phyloP scores from a whole-genome alignment of 192 early-diverging fungal genomes.

The Borealophlyctis nickersoniae region DNA sequence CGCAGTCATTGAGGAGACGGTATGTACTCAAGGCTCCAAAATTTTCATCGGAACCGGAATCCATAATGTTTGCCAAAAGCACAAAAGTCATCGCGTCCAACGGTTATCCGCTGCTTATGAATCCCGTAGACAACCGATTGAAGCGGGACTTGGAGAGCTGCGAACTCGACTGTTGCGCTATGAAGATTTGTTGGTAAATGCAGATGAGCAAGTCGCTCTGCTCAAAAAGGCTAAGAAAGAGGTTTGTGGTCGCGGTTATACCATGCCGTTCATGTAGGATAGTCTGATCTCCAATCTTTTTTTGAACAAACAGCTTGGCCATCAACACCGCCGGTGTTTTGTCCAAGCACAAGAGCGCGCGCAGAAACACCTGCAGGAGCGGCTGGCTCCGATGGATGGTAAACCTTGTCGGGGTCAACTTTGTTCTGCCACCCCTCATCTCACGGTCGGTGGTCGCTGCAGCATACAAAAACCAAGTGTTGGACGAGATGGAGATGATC shows the following conservation, averaged over 20 bases:
- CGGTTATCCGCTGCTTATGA: no score
- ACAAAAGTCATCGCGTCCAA: no score
- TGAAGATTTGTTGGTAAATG: no score
- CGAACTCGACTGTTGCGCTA: no score
- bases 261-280: neutral
- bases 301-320: constrained; percentile 27
- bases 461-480: constrained; percentile 5
- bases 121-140: no score
- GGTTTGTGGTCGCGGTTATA: neutral
- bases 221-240: neutral
- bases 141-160: no score
- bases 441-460: neutral
- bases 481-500: constrained; percentile 12
- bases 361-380: no score
- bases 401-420: constrained; percentile 5
- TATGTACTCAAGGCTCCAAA: no score
- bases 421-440: neutral
- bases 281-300: constrained; percentile 20
- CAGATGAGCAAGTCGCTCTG: no score
- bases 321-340: constrained; percentile 6
- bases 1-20: constrained; percentile 37
- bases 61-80: no score
- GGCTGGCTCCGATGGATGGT: neutral
- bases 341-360: constrained; percentile 5
- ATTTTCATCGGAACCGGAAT: no score